A percentile compares a stretch with the other conserved stretches of the same genome.
Conservation (phyloP, 169 alveolate genomes). For the Besnoitia besnoiti region DNA sequence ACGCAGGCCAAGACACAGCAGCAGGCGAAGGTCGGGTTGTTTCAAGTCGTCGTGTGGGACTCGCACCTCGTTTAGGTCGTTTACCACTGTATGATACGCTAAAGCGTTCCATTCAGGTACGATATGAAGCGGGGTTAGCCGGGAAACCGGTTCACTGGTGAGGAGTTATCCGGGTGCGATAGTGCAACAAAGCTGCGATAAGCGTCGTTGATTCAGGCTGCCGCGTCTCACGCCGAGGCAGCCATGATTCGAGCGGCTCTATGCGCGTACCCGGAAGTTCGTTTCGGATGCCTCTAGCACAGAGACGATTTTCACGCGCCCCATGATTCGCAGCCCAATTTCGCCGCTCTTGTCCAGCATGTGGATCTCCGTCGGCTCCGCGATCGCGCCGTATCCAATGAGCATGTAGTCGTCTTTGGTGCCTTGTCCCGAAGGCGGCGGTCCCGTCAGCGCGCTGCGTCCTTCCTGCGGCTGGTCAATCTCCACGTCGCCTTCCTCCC, state of each 20-base stretch:
- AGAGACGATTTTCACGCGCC: neutral
- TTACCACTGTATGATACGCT: no score
- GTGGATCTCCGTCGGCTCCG: conserved; percentile 50
- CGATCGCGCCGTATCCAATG: conserved; percentile 40
- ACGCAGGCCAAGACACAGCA: no score
- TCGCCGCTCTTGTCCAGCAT: conserved; percentile 50
- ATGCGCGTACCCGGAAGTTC: conserved; percentile 31
- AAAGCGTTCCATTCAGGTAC: no score
- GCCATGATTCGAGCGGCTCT: no score
- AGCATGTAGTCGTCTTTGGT: conserved; percentile 27
- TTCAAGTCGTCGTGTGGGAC: no score
- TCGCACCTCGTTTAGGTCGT: no score
- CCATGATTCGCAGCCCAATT: conserved; percentile 34
- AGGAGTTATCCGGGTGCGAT: neutral
- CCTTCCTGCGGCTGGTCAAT: neutral
- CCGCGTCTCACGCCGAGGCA: no score
- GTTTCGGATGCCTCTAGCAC: conserved; percentile 38
- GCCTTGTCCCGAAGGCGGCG: neutral
- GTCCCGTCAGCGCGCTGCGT: neutral
- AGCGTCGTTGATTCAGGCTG: no score
- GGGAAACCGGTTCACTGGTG: no score
- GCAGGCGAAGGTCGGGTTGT: no score
- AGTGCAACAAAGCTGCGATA: no score
- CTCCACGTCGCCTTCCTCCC: conserved; percentile 28
- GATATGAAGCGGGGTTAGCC: no score